phyloP scores from a whole-genome alignment of 106 monocot species.

The Apostasia ramifera region DNA sequence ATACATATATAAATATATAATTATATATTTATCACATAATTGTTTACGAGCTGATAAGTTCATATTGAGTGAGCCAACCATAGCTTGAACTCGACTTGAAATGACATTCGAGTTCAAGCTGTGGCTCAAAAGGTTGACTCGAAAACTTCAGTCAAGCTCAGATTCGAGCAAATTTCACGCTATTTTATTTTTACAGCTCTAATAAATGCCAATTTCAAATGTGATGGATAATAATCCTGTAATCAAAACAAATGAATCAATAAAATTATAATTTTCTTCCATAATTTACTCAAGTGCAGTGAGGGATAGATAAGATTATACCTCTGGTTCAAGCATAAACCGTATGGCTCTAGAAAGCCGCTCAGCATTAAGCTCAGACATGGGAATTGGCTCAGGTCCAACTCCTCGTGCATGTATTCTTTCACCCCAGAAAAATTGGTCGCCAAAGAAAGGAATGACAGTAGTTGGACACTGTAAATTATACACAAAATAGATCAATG shows the following conservation, averaged over 20 bases:
- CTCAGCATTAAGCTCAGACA: constrained; percentile 67
- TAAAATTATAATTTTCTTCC: background rate
- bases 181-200: too few relatives aligned
- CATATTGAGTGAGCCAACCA: too few relatives aligned
- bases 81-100: too few relatives aligned
- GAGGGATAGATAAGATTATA: constrained; percentile 10
- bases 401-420: constrained; percentile 68
- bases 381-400: constrained; percentile 89
- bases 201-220: too few relatives aligned
- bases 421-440: constrained; percentile 94
- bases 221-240: too few relatives aligned
- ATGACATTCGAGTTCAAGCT: too few relatives aligned
- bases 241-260: too few relatives aligned
- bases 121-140: too few relatives aligned
- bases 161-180: too few relatives aligned
- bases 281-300: background rate
- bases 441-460: constrained; percentile 90
- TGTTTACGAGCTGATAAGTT: too few relatives aligned
- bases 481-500: background rate
- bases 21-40: background rate
- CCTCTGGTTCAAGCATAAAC: constrained; percentile 93
- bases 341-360: constrained; percentile 64
- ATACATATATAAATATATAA: constrained; percentile 1
- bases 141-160: too few relatives aligned
- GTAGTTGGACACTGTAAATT: constrained; percentile 85